phyloP scores from a whole-genome alignment of 352 stramenopile genomes.

The Phytopythium chamaehyphon region DNA sequence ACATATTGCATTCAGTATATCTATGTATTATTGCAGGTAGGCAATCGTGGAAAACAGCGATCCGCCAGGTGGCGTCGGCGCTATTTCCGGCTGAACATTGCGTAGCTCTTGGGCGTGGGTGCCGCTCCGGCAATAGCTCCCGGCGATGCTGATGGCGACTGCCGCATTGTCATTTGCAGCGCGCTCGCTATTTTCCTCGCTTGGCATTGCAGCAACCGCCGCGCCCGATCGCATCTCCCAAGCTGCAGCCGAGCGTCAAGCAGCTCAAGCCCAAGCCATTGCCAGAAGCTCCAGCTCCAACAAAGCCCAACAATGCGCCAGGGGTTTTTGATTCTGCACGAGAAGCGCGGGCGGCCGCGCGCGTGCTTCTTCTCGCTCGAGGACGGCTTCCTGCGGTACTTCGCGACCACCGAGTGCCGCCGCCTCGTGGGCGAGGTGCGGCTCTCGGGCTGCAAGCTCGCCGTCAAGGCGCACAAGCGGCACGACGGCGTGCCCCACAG shows the following conservation, averaged over 20 bases:
- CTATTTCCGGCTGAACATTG: constrained; percentile 2
- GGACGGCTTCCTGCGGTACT: constrained; percentile 78
- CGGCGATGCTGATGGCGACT: neutral
- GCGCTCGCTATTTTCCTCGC: no score
- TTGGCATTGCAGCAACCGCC: no score
- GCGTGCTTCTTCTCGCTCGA: constrained; percentile 78
- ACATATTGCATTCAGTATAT: no score
- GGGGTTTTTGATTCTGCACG: constrained; percentile 75
- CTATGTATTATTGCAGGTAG: no score
- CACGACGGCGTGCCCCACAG: constrained; percentile 60
- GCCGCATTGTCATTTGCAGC: no score
- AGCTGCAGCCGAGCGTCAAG: no score
- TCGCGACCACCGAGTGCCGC: constrained; percentile 26
- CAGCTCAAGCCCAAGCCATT: no score
- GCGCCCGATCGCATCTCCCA: no score
- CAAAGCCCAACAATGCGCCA: constrained; percentile 52
- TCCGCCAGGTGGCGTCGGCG: neutral
- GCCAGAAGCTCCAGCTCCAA: neutral
- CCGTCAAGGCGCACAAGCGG: constrained; percentile 76
- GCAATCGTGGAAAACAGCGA: neutral
- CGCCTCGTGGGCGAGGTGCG: constrained; percentile 58
- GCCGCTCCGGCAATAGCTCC: neutral
- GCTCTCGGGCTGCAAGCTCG: constrained; percentile 82
- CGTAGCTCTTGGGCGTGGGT: neutral
- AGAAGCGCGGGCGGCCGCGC: constrained; percentile 44